phyloP scores from a whole-genome alignment of 2,329 filamentous ascomycete genomes.

The Pseudopyricularia cyperi region DNA sequence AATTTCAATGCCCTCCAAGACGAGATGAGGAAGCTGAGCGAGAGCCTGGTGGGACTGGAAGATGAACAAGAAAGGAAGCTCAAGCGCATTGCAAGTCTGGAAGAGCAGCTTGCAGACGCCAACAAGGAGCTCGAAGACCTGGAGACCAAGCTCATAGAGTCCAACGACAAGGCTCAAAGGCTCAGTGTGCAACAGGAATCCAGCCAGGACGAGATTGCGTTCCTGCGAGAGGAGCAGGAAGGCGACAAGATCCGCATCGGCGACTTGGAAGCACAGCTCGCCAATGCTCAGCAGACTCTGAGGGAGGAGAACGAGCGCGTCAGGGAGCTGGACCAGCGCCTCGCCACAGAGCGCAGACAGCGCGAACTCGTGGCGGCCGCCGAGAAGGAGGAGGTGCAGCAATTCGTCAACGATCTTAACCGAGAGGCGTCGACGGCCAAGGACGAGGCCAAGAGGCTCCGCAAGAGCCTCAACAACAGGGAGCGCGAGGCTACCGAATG shows the following conservation, averaged over 20 bases:
- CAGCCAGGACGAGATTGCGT: constrained; percentile 83
- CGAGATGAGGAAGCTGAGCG: constrained; percentile 86
- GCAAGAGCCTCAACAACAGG: constrained; percentile 68
- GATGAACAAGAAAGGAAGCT: constrained; percentile 75
- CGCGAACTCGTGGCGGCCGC: constrained; percentile 74
- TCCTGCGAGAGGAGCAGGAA: constrained; percentile 93
- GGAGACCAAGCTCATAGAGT: constrained; percentile 71
- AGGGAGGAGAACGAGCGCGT: constrained; percentile 72
- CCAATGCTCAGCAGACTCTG: constrained; percentile 65
- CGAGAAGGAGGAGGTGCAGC: constrained; percentile 91
- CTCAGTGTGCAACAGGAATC: constrained; percentile 87
- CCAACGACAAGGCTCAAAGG: constrained; percentile 77
- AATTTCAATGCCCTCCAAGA: constrained; percentile 85
- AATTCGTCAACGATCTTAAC: constrained; percentile 86
- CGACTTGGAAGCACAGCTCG: constrained; percentile 73
- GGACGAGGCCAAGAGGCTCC: constrained; percentile 71
- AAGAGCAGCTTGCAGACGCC: constrained; percentile 69
- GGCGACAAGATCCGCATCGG: constrained; percentile 96
- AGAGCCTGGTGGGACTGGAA: constrained; percentile 74
- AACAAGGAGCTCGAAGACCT: constrained; percentile 79
- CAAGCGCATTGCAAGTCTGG: constrained; percentile 67
- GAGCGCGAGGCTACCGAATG: constrained; percentile 84
- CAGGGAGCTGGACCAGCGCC: constrained; percentile 58
- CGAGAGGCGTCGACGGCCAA: constrained; percentile 67
- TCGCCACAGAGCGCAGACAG: constrained; percentile 71